Evolutionary conservation across 1,284 basidiomycete species (phyloP).

Genomic region (Ganoderma lingzhi): DNA sequence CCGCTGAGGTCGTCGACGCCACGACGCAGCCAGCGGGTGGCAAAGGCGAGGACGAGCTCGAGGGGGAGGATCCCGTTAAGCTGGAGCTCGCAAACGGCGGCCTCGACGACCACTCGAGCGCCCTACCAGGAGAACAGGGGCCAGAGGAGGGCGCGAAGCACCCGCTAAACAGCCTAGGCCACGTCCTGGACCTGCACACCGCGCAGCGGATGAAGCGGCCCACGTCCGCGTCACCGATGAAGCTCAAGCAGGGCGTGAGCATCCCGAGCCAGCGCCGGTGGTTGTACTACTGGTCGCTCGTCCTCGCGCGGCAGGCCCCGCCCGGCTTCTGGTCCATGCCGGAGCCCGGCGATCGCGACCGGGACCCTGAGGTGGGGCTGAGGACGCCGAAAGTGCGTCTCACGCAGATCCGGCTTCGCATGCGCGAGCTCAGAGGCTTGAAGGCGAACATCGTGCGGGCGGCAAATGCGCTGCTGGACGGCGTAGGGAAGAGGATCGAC

Average conservation of each 20-base stretch:
- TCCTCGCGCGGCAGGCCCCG: slow-evolving; percentile 66
- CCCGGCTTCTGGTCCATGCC: slow-evolving; percentile 51
- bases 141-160: slow-evolving; percentile 29
- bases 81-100: slow-evolving; percentile 27
- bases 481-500: slow-evolving; percentile 43
- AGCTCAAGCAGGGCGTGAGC: slow-evolving; percentile 71
- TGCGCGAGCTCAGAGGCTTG: slow-evolving; percentile 61
- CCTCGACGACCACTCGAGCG: not conserved
- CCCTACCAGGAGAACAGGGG: slow-evolving; percentile 11
- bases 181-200: slow-evolving; percentile 73
- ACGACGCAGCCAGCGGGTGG: slow-evolving; percentile 43
- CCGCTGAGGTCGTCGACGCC: slow-evolving; percentile 20
- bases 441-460: slow-evolving; percentile 61
- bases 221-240: slow-evolving; percentile 46
- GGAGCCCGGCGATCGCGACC: slow-evolving; percentile 11
- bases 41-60: not conserved
- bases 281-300: slow-evolving; percentile 75
- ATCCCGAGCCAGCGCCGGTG: slow-evolving; percentile 80
- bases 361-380: not conserved
- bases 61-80: slow-evolving; percentile 42
- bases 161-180: slow-evolving; percentile 52
- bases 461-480: slow-evolving; percentile 61
- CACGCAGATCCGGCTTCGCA: slow-evolving; percentile 61
- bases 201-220: slow-evolving; percentile 71
- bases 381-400: slow-evolving; percentile 46